phyloP scores from a whole-genome alignment of 306 rosid species.

The Astragalus glycyphyllos region DNA sequence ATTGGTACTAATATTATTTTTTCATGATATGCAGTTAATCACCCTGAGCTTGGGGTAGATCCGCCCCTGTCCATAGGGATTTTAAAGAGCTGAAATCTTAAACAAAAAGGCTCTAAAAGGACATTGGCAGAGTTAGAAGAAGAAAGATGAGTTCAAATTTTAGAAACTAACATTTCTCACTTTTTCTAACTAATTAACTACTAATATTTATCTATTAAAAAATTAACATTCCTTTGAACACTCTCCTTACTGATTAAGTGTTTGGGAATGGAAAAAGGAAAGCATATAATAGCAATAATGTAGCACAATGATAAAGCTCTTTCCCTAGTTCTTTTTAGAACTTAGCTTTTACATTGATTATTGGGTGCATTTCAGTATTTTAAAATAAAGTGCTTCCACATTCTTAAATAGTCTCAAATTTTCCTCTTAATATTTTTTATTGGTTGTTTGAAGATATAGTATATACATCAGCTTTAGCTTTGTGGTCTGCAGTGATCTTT shows the following conservation, averaged over 20 bases:
- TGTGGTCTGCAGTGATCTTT: conserved; percentile 2
- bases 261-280: conserved; percentile 22
- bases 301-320: conserved; percentile 29
- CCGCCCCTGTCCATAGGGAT: no score
- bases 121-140: no score
- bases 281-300: conserved; percentile 22
- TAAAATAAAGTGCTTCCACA: conserved; percentile 48
- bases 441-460: conserved; percentile 13
- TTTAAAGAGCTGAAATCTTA: no score
- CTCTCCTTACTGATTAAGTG: conserved; percentile 44
- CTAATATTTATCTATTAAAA: no score
- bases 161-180: no score
- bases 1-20: no score
- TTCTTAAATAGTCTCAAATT: conserved; percentile 22
- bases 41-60: no score
- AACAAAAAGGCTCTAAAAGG: no score
- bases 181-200: no score
- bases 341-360: conserved; percentile 41
- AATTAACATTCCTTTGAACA: conserved; percentile 1
- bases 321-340: conserved; percentile 19
- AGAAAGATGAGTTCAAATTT: no score
- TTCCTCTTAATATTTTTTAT: conserved; percentile 18
- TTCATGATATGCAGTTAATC: no score
- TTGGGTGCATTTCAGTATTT: conserved; percentile 22
- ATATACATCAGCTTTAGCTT: conserved; percentile 24